Evolutionary conservation across 2,329 filamentous ascomycete genomes (phyloP), one percentile per base, ranked within the genome.

Genomic region (Curvularia sp.): DNA sequence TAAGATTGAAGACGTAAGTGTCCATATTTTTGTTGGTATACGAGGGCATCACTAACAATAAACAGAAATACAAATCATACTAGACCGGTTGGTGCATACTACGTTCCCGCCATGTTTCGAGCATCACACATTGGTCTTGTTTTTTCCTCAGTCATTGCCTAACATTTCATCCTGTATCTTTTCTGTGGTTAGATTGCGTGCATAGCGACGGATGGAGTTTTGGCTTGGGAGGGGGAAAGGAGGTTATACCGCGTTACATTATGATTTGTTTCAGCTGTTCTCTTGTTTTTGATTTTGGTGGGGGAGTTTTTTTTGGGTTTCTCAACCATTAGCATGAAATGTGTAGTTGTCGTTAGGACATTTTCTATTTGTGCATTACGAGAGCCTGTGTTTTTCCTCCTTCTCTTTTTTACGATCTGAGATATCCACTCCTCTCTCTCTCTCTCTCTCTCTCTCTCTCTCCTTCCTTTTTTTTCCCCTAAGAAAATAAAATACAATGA

Each of bases 1-100:
- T 70, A 88, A 90, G 73, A 87, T 93, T 72, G 91, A 96, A 70
- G 93, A 97, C 83, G 94, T 97, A 80, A 86, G 92, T 88, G 13
- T 3, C 10, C 4, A 4, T 3, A 1, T 34, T 2, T 18, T 13
- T 18, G 7, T 5, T 5, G 43, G 25, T 13, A 12, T 28, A 23
- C 9, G 8, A 42, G 42, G 48, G 9, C 3, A 2, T 18, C 5
- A 18, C 50, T 57, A 21, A 57, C 43, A 13, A 21, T n/a, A 9
- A n/a, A 18, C 43, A 57, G 55, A 57, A 57, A 45, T 57, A 57
- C 45, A 57, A 57, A 41, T 60, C 57, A 3, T 60, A 60, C 46
- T 60, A 60, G 46, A 46, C 38, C 21, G 15, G 15, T 28, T 19
- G n/a, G 8, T 28, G 19, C 3, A 28, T 4, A 28, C 28, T 12